Evolutionary conservation across 23 red algal genomes (phyloP).

Genomic region (Gracilaria domingensis): DNA sequence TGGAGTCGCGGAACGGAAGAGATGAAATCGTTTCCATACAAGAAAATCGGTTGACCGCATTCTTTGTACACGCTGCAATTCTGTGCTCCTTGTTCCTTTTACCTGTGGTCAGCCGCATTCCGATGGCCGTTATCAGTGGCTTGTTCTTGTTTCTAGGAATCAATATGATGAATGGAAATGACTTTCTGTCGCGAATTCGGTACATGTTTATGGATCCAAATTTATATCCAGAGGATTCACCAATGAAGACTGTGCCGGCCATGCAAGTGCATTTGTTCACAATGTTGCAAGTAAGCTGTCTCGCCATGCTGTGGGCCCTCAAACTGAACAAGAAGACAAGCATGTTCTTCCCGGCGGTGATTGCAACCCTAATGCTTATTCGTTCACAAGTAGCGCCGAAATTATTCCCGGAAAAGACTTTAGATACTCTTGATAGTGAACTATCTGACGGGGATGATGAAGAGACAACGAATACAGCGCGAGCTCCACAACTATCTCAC

Average conservation of each 20-base stretch:
- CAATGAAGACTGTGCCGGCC: slow-evolving; percentile 63
- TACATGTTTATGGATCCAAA: slow-evolving; percentile 84
- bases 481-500: neutral
- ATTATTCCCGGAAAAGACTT: slow-evolving; percentile 58
- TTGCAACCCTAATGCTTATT: slow-evolving; percentile 85
- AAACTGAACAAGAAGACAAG: slow-evolving; percentile 93
- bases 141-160: slow-evolving; percentile 89
- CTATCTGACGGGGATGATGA: slow-evolving; percentile 25
- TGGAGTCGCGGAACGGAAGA: slow-evolving; percentile 46
- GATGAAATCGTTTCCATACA: slow-evolving; percentile 77
- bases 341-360: slow-evolving; percentile 95
- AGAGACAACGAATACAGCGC: neutral
- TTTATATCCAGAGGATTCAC: slow-evolving; percentile 76
- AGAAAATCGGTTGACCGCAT: slow-evolving; percentile 83
- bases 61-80: slow-evolving; percentile 79
- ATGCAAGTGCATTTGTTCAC: slow-evolving; percentile 77
- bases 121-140: slow-evolving; percentile 92
- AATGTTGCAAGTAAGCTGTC: slow-evolving; percentile 74
- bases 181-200: slow-evolving; percentile 84
- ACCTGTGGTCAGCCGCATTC: slow-evolving; percentile 83
- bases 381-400: slow-evolving; percentile 47
- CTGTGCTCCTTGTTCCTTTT: slow-evolving; percentile 75
- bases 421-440: slow-evolving; percentile 84
- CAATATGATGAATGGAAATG: slow-evolving; percentile 95
- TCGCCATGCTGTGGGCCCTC: slow-evolving; percentile 77